phyloP scores from a whole-genome alignment of 805 yeast genomes.

The Cyberlindnera maritima region DNA sequence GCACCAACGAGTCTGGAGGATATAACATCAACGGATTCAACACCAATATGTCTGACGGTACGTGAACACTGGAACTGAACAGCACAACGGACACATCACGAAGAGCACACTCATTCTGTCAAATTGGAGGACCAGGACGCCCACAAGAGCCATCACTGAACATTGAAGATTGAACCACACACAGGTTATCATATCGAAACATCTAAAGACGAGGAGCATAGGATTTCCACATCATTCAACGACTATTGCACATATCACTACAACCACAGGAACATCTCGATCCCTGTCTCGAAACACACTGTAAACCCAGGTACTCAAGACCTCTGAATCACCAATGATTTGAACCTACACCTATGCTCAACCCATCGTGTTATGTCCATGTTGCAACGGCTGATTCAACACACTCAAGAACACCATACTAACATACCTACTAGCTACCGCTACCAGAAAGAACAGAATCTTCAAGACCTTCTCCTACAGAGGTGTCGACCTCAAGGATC shows the following conservation, averaged over 20 bases:
- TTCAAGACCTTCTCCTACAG: slow-evolving; percentile 98
- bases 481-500: slow-evolving; percentile 96
- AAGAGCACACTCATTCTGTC: neutral
- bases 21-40: slow-evolving; percentile 10
- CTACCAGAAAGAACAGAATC: slow-evolving; percentile 78
- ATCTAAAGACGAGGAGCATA: neutral
- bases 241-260: too few relatives aligned
- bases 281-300: too few relatives aligned
- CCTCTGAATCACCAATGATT: too few relatives aligned
- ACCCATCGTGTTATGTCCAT: neutral
- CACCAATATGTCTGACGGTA: slow-evolving; percentile 32
- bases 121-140: too few relatives aligned
- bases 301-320: too few relatives aligned
- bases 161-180: too few relatives aligned
- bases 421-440: slow-evolving; percentile 31
- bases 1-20: slow-evolving; percentile 1
- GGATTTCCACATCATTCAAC: neutral
- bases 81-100: neutral
- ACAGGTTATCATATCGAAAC: too few relatives aligned
- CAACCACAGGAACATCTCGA: too few relatives aligned
- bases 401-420: slow-evolving; percentile 12
- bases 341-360: neutral
- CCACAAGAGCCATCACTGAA: too few relatives aligned
- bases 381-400: neutral
- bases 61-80: slow-evolving; percentile 11